phyloP scores from a whole-genome alignment of 495 filamentous ascomycete genomes.

The Filosporella fistucella region DNA sequence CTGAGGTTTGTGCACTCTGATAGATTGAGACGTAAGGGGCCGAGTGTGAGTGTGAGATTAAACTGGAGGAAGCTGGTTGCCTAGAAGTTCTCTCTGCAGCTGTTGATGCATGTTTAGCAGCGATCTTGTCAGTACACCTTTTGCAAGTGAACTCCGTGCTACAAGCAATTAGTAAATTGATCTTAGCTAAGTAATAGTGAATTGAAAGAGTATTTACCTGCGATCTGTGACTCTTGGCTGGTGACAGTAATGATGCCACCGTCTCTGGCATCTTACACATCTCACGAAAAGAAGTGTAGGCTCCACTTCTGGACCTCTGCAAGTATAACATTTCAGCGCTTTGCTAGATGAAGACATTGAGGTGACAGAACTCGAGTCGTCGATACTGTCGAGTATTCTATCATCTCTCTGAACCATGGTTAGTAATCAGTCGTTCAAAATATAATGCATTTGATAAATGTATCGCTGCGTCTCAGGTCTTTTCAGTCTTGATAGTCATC shows the following conservation, averaged over 20 bases:
- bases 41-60: no score
- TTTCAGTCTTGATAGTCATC: conserved; percentile 46
- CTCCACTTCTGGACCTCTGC: conserved; percentile 3
- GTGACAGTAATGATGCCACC: conserved; percentile 12
- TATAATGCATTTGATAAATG: neutral
- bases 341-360: conserved; percentile 17
- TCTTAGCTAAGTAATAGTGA: neutral
- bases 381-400: neutral
- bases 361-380: conserved; percentile 17
- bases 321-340: conserved; percentile 3
- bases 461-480: conserved; percentile 42
- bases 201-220: neutral
- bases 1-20: no score
- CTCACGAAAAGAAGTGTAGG: conserved; percentile 4
- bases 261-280: conserved; percentile 8
- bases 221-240: conserved; percentile 1
- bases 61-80: no score
- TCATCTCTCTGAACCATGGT: neutral
- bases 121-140: no score
- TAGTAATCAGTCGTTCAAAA: neutral
- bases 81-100: no score
- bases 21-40: no score
- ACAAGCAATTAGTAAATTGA: neutral
- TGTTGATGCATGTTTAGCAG: no score
- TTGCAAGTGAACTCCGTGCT: neutral